phyloP scores from a whole-genome alignment of 805 yeast species.

The Candida parachauliodes region DNA sequence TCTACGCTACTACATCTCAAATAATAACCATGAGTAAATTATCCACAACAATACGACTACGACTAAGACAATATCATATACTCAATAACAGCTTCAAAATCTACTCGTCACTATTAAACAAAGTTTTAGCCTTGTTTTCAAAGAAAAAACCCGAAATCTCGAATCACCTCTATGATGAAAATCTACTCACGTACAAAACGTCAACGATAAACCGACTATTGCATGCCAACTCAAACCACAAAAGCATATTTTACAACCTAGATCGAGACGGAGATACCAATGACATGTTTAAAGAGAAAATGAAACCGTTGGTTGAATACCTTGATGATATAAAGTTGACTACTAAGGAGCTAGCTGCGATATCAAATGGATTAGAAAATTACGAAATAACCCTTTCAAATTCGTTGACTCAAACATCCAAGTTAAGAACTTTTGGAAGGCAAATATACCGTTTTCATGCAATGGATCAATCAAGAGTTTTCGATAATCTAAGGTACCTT shows the following conservation, averaged over 20 bases:
- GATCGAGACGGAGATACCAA: too few species aligned
- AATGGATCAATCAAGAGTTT: constrained; percentile 13
- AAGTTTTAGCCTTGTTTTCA: too few species aligned
- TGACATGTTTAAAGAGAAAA: not conserved
- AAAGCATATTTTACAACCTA: too few species aligned
- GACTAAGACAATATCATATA: too few species aligned
- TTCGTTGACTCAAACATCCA: constrained; percentile 12
- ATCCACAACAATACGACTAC: constrained; percentile 1
- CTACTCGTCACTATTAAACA: too few species aligned
- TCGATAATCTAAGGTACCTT: constrained; percentile 25
- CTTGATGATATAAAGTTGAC: constrained; percentile 3
- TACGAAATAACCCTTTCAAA: not conserved
- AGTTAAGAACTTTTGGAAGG: constrained; percentile 27
- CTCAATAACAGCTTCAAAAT: too few species aligned
- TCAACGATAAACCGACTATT: constrained; percentile 5
- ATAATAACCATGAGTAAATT: constrained; percentile 1
- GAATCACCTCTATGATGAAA: too few species aligned
- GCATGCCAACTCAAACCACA: not conserved
- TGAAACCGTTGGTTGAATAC: constrained; percentile 5
- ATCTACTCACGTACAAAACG: constrained; percentile 1
- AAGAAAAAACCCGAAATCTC: too few species aligned
- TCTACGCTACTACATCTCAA: not conserved
- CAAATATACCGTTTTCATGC: constrained; percentile 20
- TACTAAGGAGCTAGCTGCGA: not conserved
- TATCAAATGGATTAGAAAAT: constrained; percentile 8